Evolutionary conservation across 176 grass and related monocot genomes (phyloP).

Genomic region (Saccharum officinarum): DNA sequence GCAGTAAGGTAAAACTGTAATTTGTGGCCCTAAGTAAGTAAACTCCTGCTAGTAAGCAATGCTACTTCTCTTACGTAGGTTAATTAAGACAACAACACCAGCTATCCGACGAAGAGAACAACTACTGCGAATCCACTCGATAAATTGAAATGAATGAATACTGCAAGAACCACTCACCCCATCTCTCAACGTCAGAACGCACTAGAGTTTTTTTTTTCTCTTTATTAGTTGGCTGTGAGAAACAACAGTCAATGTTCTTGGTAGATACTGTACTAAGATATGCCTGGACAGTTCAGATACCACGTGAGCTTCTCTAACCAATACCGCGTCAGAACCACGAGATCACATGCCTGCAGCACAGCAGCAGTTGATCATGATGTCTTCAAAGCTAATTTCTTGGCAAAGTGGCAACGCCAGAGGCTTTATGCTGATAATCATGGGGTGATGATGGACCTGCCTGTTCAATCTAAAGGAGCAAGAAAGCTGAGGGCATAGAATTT

Average conservation of each 20-base stretch:
- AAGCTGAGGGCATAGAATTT: constrained; percentile 23
- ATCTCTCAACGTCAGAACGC: not conserved
- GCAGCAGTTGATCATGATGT: constrained; percentile 9
- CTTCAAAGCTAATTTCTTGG: constrained; percentile 37
- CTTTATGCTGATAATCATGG: constrained; percentile 33
- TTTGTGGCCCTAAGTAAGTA: not conserved
- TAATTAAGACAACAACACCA: not conserved
- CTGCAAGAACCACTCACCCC: not conserved
- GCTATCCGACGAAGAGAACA: not conserved
- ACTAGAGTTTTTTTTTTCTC: not conserved
- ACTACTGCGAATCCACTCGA: not conserved
- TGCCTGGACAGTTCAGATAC: not conserved
- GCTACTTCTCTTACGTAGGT: not conserved
- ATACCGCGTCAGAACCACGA: not conserved
- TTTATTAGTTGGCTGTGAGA: not conserved
- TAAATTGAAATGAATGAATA: not conserved
- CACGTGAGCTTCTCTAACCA: constrained; percentile 27
- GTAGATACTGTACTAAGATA: not conserved
- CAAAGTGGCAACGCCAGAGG: constrained; percentile 18
- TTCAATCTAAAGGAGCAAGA: constrained; percentile 13
- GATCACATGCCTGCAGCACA: constrained; percentile 34
- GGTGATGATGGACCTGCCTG: constrained; percentile 10
- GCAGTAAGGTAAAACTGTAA: not conserved
- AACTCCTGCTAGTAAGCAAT: not conserved
- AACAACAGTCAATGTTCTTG: constrained; percentile 39